Percentiles rank a stretch among this genome's conserved stretches.
These are phyloP conservation scores for Penicillium malachiteum DNA, from an alignment of 495 filamentous ascomycete genomes.

Conservation along the genomic window DNA sequence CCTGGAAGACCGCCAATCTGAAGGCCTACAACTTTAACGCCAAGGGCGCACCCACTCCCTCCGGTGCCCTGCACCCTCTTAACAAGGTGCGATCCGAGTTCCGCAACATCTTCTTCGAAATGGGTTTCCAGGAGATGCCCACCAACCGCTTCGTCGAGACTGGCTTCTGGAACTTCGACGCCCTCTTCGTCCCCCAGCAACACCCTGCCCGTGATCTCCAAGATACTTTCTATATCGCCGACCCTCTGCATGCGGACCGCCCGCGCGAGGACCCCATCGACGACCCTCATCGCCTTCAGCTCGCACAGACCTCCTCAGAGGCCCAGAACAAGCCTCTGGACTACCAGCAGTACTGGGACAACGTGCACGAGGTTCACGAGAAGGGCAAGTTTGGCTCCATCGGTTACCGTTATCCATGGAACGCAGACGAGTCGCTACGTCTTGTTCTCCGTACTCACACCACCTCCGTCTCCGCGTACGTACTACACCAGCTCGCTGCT, in stretches of 20 bases:
- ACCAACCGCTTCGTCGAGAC: constrained; percentile 80
- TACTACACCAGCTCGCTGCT: constrained; percentile 84
- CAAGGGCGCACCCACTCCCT: constrained; percentile 70
- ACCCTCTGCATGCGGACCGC: constrained; percentile 72
- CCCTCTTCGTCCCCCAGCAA: constrained; percentile 96
- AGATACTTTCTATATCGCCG: constrained; percentile 97
- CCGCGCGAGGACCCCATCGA: constrained; percentile 67
- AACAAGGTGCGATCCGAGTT: constrained; percentile 95
- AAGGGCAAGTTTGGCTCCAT: constrained; percentile 88
- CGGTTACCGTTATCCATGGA: constrained; percentile 94
- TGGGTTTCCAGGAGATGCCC: constrained; percentile 52
- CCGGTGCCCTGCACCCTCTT: constrained; percentile 89
- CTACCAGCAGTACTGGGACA: constrained; percentile 84
- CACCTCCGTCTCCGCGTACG: constrained; percentile 81
- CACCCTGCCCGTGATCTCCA: constrained; percentile 94
- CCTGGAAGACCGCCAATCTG: constrained; percentile 75
- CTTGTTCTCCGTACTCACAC: constrained; percentile 96
- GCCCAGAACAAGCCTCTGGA: constrained; percentile 53
- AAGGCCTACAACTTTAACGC: constrained; percentile 99
- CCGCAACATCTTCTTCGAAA: constrained; percentile 94
- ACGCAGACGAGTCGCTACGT: constrained; percentile 78
- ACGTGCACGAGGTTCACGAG: constrained; percentile 77
- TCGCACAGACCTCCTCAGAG: constrained; percentile 18
- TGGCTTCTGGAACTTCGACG: constrained; percentile 98
- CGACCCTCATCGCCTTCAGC: constrained; percentile 38